A percentile compares a stretch with the other conserved stretches of the same genome.
phyloP scores from a whole-genome alignment of 164 flowering plant genomes.

The Amborella trichopoda region DNA sequence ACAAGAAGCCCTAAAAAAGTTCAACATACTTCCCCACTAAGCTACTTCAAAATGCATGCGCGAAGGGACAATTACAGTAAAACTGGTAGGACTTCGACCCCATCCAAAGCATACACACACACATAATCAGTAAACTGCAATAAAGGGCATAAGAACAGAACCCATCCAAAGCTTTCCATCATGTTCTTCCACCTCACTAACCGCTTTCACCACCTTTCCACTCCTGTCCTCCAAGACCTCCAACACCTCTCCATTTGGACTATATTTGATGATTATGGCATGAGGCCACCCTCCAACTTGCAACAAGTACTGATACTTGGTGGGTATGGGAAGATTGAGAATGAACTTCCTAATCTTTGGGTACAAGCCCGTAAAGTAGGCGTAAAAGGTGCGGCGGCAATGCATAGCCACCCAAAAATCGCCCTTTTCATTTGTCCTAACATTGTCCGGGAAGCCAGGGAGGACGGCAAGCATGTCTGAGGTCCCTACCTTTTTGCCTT shows the following conservation, averaged over 20 bases:
- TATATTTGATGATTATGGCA: conserved; percentile 44
- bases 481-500: conserved; percentile 80
- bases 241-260: conserved; percentile 64
- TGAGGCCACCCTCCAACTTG: conserved; percentile 44
- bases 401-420: conserved; percentile 92
- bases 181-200: conserved; percentile 85
- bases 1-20: too few relatives aligned
- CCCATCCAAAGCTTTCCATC: conserved; percentile 96
- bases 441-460: conserved; percentile 87
- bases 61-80: too few relatives aligned
- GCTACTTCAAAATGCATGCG: too few relatives aligned
- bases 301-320: conserved; percentile 6
- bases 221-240: conserved; percentile 63
- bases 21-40: too few relatives aligned
- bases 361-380: conserved; percentile 19
- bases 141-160: conserved; percentile 70
- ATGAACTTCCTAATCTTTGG: conserved; percentile 18
- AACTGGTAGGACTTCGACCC: conserved; percentile 8
- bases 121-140: conserved; percentile 62
- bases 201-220: conserved; percentile 78
- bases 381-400: conserved; percentile 31
- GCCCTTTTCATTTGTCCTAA: conserved; percentile 70
- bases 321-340: conserved; percentile 1
- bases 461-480: conserved; percentile 53
- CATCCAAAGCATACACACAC: too few relatives aligned